Evolutionary conservation across 2,329 filamentous ascomycete species (phyloP).

Genomic region (Monosporascus sp.): DNA sequence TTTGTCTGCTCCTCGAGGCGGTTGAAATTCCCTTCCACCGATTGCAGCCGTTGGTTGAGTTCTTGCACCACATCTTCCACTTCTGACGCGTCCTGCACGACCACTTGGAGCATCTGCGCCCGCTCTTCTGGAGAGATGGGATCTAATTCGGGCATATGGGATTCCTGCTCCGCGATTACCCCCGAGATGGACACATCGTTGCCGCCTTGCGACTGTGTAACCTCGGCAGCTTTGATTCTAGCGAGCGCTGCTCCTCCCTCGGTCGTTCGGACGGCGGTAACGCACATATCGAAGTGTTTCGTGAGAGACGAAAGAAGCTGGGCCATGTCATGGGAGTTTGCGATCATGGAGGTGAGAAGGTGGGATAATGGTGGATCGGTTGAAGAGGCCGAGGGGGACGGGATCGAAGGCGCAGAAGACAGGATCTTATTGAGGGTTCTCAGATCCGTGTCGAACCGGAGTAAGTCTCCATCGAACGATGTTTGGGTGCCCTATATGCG

Average conservation of each 20-base stretch:
- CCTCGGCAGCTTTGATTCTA: slow-evolving; percentile 62
- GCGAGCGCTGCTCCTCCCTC: slow-evolving; percentile 71
- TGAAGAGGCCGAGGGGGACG: slow-evolving; percentile 30
- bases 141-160: slow-evolving; percentile 49
- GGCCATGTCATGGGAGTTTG: slow-evolving; percentile 77
- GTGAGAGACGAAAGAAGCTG: slow-evolving; percentile 74
- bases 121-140: slow-evolving; percentile 72
- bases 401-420: slow-evolving; percentile 31
- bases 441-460: slow-evolving; percentile 70
- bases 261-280: slow-evolving; percentile 84
- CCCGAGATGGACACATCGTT: slow-evolving; percentile 59
- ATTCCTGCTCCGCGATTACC: slow-evolving; percentile 55
- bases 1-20: slow-evolving; percentile 59
- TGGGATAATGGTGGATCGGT: slow-evolving; percentile 40
- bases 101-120: slow-evolving; percentile 74
- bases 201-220: slow-evolving; percentile 39
- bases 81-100: slow-evolving; percentile 64
- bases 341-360: slow-evolving; percentile 59
- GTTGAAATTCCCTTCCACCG: slow-evolving; percentile 69
- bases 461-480: slow-evolving; percentile 71
- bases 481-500: slow-evolving; percentile 52
- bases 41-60: slow-evolving; percentile 67
- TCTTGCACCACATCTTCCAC: slow-evolving; percentile 63
- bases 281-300: slow-evolving; percentile 87
- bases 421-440: slow-evolving; percentile 57